Evolutionary conservation across 2,329 filamentous ascomycete genomes (phyloP).

Genomic region (Fusarium succisae): DNA sequence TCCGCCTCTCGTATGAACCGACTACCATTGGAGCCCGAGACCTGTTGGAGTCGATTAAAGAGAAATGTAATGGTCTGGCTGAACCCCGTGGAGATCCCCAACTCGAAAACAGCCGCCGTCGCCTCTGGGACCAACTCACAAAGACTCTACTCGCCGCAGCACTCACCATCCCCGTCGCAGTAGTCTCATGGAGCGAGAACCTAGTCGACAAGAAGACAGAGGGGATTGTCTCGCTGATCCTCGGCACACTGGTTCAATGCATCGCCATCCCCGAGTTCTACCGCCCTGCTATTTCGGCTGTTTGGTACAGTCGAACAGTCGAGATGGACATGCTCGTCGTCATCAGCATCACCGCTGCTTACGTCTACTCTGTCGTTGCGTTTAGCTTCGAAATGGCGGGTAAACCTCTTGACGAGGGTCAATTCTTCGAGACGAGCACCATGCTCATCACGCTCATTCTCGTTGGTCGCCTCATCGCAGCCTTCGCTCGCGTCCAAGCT

Average conservation of each 20-base stretch:
- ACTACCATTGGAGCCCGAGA: conserved; percentile 45
- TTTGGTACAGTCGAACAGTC: conserved; percentile 56
- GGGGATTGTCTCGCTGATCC: conserved; percentile 49
- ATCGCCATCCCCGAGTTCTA: conserved; percentile 62
- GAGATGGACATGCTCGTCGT: conserved; percentile 68
- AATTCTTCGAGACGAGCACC: conserved; percentile 51
- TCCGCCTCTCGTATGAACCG: conserved; percentile 50
- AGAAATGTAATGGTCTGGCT: conserved; percentile 40
- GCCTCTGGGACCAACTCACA: conserved; percentile 45
- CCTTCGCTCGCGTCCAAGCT: conserved; percentile 49
- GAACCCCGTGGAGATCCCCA: conserved; percentile 47
- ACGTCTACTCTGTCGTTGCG: conserved; percentile 57
- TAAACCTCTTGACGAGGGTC: conserved; percentile 34
- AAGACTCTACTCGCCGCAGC: conserved; percentile 45
- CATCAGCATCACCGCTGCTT: conserved; percentile 63
- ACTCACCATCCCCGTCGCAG: conserved; percentile 47
- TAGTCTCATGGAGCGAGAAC: conserved; percentile 46
- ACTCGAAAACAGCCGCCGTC: conserved; percentile 43
- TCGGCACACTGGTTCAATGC: conserved; percentile 62
- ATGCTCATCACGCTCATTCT: conserved; percentile 55
- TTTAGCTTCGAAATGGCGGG: conserved; percentile 49
- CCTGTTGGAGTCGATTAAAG: conserved; percentile 34
- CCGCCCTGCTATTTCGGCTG: conserved; percentile 55
- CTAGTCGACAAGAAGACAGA: conserved; percentile 35
- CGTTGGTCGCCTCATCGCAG: conserved; percentile 49